phyloP scores from a whole-genome alignment of 441 rosid genomes.

The Adansonia madagascariensis region DNA sequence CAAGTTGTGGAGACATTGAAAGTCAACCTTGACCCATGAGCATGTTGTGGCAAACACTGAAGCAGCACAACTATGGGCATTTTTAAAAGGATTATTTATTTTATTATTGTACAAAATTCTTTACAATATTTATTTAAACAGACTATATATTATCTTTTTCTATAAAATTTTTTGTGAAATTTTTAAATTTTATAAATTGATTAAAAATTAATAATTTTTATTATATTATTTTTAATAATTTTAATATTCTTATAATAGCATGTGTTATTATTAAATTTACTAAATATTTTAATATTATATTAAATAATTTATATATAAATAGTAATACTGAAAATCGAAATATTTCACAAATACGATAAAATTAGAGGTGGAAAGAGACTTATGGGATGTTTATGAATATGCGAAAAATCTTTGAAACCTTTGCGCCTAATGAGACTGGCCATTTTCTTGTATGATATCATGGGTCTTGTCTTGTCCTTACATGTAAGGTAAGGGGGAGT shows the following conservation, averaged over 20 bases:
- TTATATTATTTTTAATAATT: too few species aligned
- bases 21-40: neutral
- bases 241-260: too few species aligned
- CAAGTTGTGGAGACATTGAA: neutral
- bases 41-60: neutral
- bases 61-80: too few species aligned
- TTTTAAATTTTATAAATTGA: too few species aligned
- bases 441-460: neutral
- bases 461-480: neutral
- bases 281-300: too few species aligned
- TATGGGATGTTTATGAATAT: constrained; percentile 1
- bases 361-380: neutral
- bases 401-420: neutral
- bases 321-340: neutral
- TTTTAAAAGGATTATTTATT: too few species aligned
- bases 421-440: neutral
- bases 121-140: too few species aligned
- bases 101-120: too few species aligned
- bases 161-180: too few species aligned
- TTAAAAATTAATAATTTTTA: too few species aligned
- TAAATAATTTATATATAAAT: too few species aligned
- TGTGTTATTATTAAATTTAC: too few species aligned
- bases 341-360: neutral
- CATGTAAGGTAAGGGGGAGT: neutral
- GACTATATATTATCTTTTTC: neutral